Percentiles rank a stretch among this genome's conserved stretches.
Evolutionary conservation across 345 rosid species (phyloP).

Genomic region (Bruguiera parviflora): DNA sequence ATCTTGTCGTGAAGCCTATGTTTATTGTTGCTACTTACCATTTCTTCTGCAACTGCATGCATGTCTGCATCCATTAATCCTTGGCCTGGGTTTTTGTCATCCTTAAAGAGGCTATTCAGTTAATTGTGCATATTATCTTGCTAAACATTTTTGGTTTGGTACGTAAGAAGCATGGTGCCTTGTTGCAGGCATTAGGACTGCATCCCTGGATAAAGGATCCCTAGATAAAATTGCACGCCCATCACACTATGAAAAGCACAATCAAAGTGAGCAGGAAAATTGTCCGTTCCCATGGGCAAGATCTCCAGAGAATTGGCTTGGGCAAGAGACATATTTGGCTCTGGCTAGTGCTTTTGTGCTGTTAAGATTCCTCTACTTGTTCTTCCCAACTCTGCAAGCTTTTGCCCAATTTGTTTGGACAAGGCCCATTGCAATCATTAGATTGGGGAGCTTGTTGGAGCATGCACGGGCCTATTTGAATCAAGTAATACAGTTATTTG

Average conservation of each 20-base stretch:
- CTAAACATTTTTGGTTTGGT: neutral
- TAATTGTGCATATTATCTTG: too few species aligned
- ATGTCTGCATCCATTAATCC: too few species aligned
- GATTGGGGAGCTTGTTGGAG: slow-evolving; percentile 56
- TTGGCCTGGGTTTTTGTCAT: too few species aligned
- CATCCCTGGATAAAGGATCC: slow-evolving; percentile 36
- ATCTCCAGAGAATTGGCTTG: slow-evolving; percentile 85
- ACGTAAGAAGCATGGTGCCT: slow-evolving; percentile 14
- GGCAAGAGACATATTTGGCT: slow-evolving; percentile 74
- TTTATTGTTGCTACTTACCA: too few species aligned
- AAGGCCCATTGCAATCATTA: slow-evolving; percentile 40
- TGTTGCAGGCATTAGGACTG: slow-evolving; percentile 47
- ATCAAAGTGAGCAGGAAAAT: slow-evolving; percentile 54
- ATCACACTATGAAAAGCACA: slow-evolving; percentile 49
- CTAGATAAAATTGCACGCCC: slow-evolving; percentile 33
- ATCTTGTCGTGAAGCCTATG: too few species aligned
- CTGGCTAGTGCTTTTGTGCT: slow-evolving; percentile 73
- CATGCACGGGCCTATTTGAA: slow-evolving; percentile 58
- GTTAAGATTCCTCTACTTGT: slow-evolving; percentile 49
- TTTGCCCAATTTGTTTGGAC: slow-evolving; percentile 49
- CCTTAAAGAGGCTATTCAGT: too few species aligned
- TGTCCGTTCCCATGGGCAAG: slow-evolving; percentile 97
- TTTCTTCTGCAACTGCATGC: too few species aligned
- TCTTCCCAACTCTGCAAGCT: slow-evolving; percentile 46
- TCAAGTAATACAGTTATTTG: slow-evolving; percentile 45